Evolutionary conservation across 768 basidiomycete genomes (phyloP).

Genomic region (Tricholoma saponaceum): DNA sequence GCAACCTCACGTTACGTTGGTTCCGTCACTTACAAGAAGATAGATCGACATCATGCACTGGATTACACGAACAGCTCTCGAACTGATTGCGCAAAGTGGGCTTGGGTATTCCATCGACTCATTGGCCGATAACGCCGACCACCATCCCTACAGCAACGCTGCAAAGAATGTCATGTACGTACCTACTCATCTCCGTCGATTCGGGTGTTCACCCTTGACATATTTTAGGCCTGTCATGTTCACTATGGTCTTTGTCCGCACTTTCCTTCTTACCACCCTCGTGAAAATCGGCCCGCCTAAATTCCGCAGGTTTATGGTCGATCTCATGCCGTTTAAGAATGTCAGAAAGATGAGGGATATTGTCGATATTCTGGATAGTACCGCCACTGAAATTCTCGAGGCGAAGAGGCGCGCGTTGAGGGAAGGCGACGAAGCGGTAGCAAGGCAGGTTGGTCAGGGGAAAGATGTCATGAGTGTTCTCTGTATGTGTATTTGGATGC

Average conservation of each 20-base stretch:
- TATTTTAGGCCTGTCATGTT: background rate
- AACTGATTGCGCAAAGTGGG: slow-evolving; percentile 18
- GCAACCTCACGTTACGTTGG: too few species aligned
- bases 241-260: background rate
- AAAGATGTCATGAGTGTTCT: too few species aligned
- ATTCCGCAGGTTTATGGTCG: too few species aligned
- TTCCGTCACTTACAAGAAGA: background rate
- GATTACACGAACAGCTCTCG: slow-evolving; percentile 16
- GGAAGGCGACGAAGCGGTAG: slow-evolving; percentile 4
- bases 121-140: slow-evolving; percentile 6
- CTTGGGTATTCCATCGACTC: slow-evolving; percentile 16
- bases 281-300: too few species aligned
- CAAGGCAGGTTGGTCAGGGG: too few species aligned
- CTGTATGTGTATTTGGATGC: too few species aligned
- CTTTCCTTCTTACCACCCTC: too few species aligned
- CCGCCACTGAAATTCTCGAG: slow-evolving; percentile 27
- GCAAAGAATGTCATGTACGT: slow-evolving; percentile 8
- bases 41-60: slow-evolving; percentile 18
- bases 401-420: too few species aligned
- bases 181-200: background rate
- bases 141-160: slow-evolving; percentile 14
- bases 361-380: background rate
- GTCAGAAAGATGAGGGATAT: too few species aligned
- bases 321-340: too few species aligned
- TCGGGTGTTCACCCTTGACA: too few species aligned